phyloP scores from a whole-genome alignment of 768 basidiomycete species.

The Filobasidium floriforme region DNA sequence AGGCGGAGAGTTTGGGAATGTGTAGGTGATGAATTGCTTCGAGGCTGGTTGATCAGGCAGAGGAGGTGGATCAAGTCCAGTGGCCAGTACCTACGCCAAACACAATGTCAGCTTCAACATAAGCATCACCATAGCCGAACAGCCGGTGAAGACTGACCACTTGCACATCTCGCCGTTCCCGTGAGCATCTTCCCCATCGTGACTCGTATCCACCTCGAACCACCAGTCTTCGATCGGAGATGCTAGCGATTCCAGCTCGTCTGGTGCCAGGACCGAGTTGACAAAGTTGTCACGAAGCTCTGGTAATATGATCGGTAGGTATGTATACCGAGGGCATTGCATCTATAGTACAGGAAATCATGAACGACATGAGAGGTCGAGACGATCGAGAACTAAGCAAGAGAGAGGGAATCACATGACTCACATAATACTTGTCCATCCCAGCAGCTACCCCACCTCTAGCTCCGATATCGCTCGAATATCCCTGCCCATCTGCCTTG shows the following conservation, averaged over 20 bases:
- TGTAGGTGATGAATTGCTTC: slow-evolving; percentile 43
- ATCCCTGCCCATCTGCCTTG: not conserved
- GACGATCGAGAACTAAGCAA: not conserved
- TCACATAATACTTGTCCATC: slow-evolving; percentile 21
- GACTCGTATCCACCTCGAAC: slow-evolving; percentile 60
- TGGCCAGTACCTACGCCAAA: slow-evolving; percentile 79
- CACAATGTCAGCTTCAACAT: not conserved
- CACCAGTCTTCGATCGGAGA: slow-evolving; percentile 68
- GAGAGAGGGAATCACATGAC: not conserved
- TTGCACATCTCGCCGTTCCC: slow-evolving; percentile 48
- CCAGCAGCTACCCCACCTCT: slow-evolving; percentile 9
- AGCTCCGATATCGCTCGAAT: not conserved
- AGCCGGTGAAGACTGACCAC: slow-evolving; percentile 56
- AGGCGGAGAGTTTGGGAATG: slow-evolving; percentile 53
- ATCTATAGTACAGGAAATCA: slow-evolving; percentile 33
- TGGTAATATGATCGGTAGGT: slow-evolving; percentile 81
- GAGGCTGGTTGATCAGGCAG: slow-evolving; percentile 50
- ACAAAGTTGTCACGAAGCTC: slow-evolving; percentile 81
- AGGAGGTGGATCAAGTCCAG: slow-evolving; percentile 85
- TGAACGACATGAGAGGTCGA: not conserved
- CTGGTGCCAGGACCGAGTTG: slow-evolving; percentile 59
- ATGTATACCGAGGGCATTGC: slow-evolving; percentile 78
- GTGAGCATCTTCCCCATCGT: not conserved
- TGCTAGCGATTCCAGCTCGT: not conserved
- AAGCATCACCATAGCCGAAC: not conserved